These are phyloP conservation scores for Kondoa subrosea DNA, from an alignment of 768 basidiomycete species.

Conservation along the genomic window DNA sequence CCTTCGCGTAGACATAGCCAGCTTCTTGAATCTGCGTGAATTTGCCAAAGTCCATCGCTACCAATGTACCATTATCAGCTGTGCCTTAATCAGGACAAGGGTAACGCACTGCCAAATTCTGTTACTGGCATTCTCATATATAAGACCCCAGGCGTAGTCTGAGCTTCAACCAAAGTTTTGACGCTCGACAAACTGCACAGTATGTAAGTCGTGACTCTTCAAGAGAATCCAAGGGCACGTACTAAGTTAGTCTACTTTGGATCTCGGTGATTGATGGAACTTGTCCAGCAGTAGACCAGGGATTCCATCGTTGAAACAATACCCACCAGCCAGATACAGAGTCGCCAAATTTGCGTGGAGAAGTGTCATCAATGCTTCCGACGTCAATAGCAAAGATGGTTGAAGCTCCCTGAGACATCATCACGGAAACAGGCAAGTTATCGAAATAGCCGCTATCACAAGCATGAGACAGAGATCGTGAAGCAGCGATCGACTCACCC, in stretches of 20 bases:
- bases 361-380: conserved; percentile 84
- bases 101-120: conserved; percentile 76
- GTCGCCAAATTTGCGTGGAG: conserved; percentile 84
- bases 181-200: conserved; percentile 72
- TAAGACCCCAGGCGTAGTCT: conserved; percentile 65
- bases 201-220: not conserved
- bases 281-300: conserved; percentile 46
- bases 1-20: conserved; percentile 57
- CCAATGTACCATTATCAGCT: not conserved
- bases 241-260: conserved; percentile 89
- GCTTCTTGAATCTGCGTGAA: conserved; percentile 67
- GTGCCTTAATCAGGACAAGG: not conserved
- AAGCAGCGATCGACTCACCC: not conserved
- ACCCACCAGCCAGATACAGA: conserved; percentile 94
- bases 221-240: conserved; percentile 33
- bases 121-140: conserved; percentile 94
- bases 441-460: conserved; percentile 36
- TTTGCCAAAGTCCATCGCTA: conserved; percentile 27
- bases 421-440: conserved; percentile 71
- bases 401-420: conserved; percentile 79
- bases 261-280: conserved; percentile 85
- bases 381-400: conserved; percentile 87
- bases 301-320: conserved; percentile 79
- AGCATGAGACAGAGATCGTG: not conserved
- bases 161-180: conserved; percentile 87